Conservation (phyloP, 345 rosid species). For the Laguncularia racemosa region DNA sequence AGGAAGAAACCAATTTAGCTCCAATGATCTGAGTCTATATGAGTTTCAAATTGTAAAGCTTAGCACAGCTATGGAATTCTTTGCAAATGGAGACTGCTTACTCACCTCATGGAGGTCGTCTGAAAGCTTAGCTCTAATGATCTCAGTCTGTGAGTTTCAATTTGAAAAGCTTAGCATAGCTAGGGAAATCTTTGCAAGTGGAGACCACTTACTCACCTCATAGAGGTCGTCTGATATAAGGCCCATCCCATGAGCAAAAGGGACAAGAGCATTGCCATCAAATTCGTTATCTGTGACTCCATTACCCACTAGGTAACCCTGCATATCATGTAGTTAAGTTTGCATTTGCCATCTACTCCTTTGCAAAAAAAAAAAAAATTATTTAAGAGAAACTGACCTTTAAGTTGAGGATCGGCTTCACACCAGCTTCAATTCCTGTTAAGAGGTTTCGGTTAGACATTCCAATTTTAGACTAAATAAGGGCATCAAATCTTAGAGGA, state of each 20-base stretch:
- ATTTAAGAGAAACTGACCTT: conserved; percentile 34
- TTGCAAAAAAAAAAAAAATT: no score
- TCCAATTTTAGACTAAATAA: neutral
- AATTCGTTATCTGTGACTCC: conserved; percentile 68
- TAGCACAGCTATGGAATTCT: neutral
- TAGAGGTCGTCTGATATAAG: conserved; percentile 68
- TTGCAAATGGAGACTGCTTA: neutral
- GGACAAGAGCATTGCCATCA: conserved; percentile 86
- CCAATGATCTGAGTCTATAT: no score
- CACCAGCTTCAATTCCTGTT: conserved; percentile 56
- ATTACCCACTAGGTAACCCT: conserved; percentile 95
- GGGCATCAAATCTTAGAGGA: neutral
- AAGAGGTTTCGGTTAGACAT: conserved; percentile 2
- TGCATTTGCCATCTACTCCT: neutral
- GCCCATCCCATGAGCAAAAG: conserved; percentile 91
- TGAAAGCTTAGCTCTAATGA: no score
- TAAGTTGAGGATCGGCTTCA: conserved; percentile 54
- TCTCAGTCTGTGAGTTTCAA: no score
- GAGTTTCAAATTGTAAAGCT: neutral
- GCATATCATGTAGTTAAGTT: neutral
- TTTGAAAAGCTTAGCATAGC: neutral
- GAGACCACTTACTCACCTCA: conserved; percentile 34
- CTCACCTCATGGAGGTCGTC: conserved; percentile 61
- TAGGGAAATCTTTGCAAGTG: neutral
- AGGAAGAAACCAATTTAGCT: no score